Conservation (phyloP, 129 eudicot genomes). For the Flaveria ramosissima region DNA sequence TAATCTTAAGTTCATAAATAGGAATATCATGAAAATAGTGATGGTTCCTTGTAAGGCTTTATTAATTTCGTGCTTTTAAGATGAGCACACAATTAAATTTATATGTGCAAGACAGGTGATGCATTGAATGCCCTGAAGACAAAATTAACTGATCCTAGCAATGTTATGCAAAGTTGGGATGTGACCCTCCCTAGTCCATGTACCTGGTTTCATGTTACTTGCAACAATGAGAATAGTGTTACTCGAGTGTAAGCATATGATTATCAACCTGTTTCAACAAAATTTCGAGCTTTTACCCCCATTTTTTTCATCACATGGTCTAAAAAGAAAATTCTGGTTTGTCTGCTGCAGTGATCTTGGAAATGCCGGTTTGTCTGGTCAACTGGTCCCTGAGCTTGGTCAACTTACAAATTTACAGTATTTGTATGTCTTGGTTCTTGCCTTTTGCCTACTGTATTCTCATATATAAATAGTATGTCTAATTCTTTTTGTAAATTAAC, state of each 20-base stretch:
- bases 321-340: slow-evolving; percentile 9
- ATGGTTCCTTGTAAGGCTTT: neutral
- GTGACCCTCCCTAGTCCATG: slow-evolving; percentile 70
- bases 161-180: slow-evolving; percentile 89
- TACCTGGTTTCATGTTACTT: slow-evolving; percentile 89
- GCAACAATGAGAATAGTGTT: slow-evolving; percentile 61
- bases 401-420: slow-evolving; percentile 60
- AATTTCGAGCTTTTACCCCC: neutral
- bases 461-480: neutral
- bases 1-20: neutral
- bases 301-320: slow-evolving; percentile 11
- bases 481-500: neutral
- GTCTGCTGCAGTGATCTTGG: slow-evolving; percentile 73
- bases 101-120: slow-evolving; percentile 57
- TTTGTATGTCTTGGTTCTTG: slow-evolving; percentile 53
- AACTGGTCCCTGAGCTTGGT: slow-evolving; percentile 73
- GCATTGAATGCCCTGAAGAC: slow-evolving; percentile 59
- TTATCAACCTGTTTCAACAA: neutral
- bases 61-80: neutral
- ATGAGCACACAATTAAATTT: neutral
- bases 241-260: slow-evolving; percentile 59
- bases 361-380: slow-evolving; percentile 72
- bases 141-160: slow-evolving; percentile 58
- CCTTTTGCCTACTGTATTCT: neutral
- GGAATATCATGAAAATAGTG: neutral